These are phyloP conservation scores for Tetrahymena thermophila DNA, from an alignment of 73 alveolate genomes.

Conservation along the genomic window DNA sequence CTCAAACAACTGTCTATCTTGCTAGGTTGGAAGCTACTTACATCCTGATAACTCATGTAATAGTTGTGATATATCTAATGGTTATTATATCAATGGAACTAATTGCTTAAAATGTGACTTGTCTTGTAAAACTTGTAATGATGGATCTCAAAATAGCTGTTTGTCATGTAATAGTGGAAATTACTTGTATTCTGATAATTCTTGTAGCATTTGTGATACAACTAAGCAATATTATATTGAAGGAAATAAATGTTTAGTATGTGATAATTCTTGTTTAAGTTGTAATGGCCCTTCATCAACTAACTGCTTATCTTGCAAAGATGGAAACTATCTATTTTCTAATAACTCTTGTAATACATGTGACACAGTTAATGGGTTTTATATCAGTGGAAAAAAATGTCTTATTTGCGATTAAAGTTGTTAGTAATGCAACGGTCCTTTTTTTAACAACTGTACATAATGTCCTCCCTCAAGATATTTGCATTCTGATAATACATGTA, in stretches of 20 bases:
- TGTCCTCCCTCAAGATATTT: neutral
- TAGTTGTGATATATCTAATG: neutral
- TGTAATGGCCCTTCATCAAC: neutral
- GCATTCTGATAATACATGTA: neutral
- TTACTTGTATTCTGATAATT: neutral
- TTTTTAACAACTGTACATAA: neutral
- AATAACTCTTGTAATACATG: neutral
- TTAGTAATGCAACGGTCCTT: neutral
- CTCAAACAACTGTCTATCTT: neutral
- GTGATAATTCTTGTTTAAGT: neutral
- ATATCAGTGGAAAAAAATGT: neutral
- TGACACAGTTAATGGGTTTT: neutral
- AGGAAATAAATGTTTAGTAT: neutral
- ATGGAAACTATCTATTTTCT: neutral
- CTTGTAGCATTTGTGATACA: neutral
- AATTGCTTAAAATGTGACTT: neutral
- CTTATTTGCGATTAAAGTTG: neutral
- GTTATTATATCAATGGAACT: neutral
- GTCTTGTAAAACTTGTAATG: neutral
- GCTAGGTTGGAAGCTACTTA: neutral
- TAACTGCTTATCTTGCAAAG: neutral
- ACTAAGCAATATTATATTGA: too few relatives aligned
- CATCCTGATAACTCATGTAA: neutral
- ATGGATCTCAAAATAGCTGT: neutral
- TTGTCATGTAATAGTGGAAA: neutral